A percentile compares a stretch with the other conserved stretches of the same genome.
These are phyloP conservation scores for Alternaria hordeiaustralica DNA, from an alignment of 2,329 filamentous ascomycete species.

Conservation along the genomic window DNA sequence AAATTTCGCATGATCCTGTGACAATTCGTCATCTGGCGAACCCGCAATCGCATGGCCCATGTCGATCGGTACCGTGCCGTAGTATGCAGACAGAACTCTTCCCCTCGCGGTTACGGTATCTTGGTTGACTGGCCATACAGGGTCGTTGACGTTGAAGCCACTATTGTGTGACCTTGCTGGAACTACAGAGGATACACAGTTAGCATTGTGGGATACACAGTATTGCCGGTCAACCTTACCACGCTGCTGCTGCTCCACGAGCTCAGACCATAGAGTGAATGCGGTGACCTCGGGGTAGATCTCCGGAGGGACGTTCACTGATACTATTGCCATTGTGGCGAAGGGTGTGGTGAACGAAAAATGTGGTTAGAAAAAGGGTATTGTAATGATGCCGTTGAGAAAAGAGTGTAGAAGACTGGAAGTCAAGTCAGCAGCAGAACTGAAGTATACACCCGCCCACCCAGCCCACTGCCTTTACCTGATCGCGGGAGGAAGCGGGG, in stretches of 20 bases:
- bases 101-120: background rate
- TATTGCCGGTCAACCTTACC: background rate
- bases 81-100: background rate
- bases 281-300: background rate
- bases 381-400: no score
- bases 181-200: background rate
- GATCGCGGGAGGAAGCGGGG: background rate
- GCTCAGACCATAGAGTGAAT: background rate
- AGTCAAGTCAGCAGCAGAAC: background rate
- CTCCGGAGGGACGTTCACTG: background rate
- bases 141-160: background rate
- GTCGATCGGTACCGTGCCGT: background rate
- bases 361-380: no score
- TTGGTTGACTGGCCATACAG: background rate
- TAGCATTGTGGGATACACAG: background rate
- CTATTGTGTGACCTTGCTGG: background rate
- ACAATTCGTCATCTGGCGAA: no score
- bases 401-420: background rate
- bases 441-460: background rate
- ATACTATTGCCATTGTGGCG: background rate
- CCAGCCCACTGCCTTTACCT: background rate
- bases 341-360: background rate
- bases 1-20: no score
- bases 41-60: no score
- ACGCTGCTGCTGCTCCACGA: background rate